Evolutionary conservation across 2,329 filamentous ascomycete species (phyloP).

Genomic region (Trichothecium roseum): DNA sequence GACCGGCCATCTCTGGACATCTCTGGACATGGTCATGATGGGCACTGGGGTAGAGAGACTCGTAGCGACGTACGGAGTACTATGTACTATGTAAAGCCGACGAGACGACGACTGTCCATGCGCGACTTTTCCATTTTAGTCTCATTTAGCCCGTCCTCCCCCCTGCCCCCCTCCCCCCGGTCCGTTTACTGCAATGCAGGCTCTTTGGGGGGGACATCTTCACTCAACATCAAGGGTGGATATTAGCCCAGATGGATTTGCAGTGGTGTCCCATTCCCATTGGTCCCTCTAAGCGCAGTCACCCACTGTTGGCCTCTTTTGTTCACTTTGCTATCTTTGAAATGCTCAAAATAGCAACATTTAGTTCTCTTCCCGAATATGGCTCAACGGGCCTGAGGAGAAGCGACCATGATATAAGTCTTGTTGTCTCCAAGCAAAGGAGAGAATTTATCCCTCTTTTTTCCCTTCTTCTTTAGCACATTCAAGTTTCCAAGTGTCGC

Average conservation of each 20-base stretch:
- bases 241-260: constrained; percentile 13
- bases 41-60: no score
- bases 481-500: constrained; percentile 41
- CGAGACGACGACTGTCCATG: no score
- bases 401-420: constrained; percentile 48
- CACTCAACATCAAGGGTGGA: constrained; percentile 19
- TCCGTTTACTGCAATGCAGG: constrained; percentile 11
- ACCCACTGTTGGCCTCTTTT: constrained; percentile 12
- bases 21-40: no score
- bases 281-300: constrained; percentile 38
- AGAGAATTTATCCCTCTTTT: constrained; percentile 29
- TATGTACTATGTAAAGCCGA: no score
- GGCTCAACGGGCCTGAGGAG: constrained; percentile 22
- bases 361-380: constrained; percentile 1
- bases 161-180: no score
- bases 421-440: constrained; percentile 35
- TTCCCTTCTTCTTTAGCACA: constrained; percentile 24
- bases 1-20: no score
- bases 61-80: no score
- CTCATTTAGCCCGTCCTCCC: no score
- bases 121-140: constrained; percentile 7
- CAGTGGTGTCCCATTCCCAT: constrained; percentile 24
- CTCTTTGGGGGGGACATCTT: constrained; percentile 16
- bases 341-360: constrained; percentile 11
- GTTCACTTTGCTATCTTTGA: not conserved